Base-by-base conservation (phyloP, 805 yeast species). In the Kuraishia capsulata region DNA sequence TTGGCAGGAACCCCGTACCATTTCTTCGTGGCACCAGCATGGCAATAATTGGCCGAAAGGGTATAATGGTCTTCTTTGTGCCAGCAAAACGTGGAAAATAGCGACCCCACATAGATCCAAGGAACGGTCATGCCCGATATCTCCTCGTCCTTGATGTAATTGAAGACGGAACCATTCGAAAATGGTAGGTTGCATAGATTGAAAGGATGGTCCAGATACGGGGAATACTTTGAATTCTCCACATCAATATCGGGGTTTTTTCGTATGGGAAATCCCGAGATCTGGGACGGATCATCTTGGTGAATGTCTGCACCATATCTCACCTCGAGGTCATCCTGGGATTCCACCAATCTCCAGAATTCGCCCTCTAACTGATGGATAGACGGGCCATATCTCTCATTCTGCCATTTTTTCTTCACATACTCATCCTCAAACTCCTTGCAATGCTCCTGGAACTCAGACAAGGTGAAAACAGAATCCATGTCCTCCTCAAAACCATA, bases 101-200 rank as follows among this genome's bases (percentile, higher is more conserved):
- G 67, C 37, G 94, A 85, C 0, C 97, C 97, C 13, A 89, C 76
- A 51, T 89, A 89, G 3, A 88, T 71, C 97, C 97, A 89, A 0
- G 97, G 97, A 16, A 84, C 73, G 0, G 97, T 88, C 87, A 89
- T 89, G 1, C 97, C 97, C 0, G 95, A 81, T 2, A 90, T 82
- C 24, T 75, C 71, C 16, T 76, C 71, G 40, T 74, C 73, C 35
- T 44, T 46, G 40, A 82, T 68, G 48, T 74, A 74, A 40, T 78
- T 77, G 37, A 84, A 61, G n/a, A 83, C 58, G 0, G 95, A 83
- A 1, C 86, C 82, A 30, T 69, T 58, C 10, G 81, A 73, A 55
- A 69, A 76, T 0, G 96, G 94, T 18, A 87, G 57, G 42, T 75
- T 77, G 16, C 84, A 76, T 44, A 86, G 61, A 51, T 86, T 86